Base-by-base conservation (phyloP, 2,329 filamentous ascomycete genomes). In the Rasamsonia emersonii region DNA sequence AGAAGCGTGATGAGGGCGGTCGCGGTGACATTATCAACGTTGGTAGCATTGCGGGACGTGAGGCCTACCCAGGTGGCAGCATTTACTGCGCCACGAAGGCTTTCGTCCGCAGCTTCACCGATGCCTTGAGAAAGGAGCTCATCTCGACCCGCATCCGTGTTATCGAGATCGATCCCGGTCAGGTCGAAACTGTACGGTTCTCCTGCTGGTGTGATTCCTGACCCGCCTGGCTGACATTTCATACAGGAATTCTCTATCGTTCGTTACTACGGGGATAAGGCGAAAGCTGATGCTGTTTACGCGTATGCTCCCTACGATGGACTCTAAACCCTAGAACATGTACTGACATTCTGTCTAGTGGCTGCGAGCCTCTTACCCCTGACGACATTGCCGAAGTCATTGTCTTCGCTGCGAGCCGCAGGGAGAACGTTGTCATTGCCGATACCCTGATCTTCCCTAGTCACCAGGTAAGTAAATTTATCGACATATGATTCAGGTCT, bases 51-150 rank as follows among this genome's bases (percentile, higher is more conserved):
- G 88, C 88, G n/a, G 88, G 86, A 18, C 74, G 86, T 26, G 86
- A 93, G 47, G 73, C 84, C 8, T 95, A 94, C 58, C 68, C 77
- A 1, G 85, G 86, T 30, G 88, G 88, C 17, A 78, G 79, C 55
- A 93, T 94, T 53, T 95, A 95, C 71, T 94, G 88, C 59, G 85
- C 86, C 1, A 88, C 83, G 38, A 95, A 95, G 64, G 85, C 86
- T 13, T 88, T 88, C 2, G 81, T 94, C 35, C 75, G 82, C 46
- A 81, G 73, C 44, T 94, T 93, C 62, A 86, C 84, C 1, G 86
- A 93, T 35, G 73, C 80, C 8, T 61, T 95, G 54, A 72, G 88
- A 45, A 84, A 79, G 56, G 88, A 95, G 63, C 70, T 93, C 38
- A 80, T 95, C 45, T 70, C 81, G 5, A 84, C 80, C 11, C 71